A percentile compares a stretch with the other conserved stretches of the same genome.
phyloP scores from a whole-genome alignment of 1,284 basidiomycete species.

The Microbotryum intermedium region DNA sequence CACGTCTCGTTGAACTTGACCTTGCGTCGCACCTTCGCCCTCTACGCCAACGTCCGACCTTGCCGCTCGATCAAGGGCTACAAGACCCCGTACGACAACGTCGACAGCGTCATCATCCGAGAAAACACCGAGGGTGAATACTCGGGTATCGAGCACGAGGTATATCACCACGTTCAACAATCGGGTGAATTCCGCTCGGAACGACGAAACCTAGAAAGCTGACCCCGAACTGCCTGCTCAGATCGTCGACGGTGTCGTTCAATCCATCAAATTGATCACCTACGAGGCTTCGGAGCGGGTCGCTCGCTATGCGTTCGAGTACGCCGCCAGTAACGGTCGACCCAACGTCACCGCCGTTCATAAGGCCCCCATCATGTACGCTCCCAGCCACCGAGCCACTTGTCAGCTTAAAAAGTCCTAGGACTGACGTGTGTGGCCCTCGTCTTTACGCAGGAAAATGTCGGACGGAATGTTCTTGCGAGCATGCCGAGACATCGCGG shows the following conservation, averaged over 20 bases:
- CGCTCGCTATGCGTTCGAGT: slow-evolving; percentile 97
- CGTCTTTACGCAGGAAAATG: slow-evolving; percentile 61
- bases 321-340: slow-evolving; percentile 77
- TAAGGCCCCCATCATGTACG: slow-evolving; percentile 98
- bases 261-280: slow-evolving; percentile 99
- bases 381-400: slow-evolving; percentile 13
- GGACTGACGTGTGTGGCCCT: not conserved
- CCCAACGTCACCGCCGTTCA: slow-evolving; percentile 96
- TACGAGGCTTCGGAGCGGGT: slow-evolving; percentile 98
- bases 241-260: slow-evolving; percentile 93
- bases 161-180: no score
- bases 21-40: slow-evolving; percentile 89
- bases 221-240: slow-evolving; percentile 10
- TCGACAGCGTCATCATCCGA: slow-evolving; percentile 95
- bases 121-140: slow-evolving; percentile 99
- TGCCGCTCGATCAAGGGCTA: slow-evolving; percentile 93
- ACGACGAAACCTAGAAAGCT: no score
- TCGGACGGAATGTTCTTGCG: slow-evolving; percentile 92
- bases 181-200: not conserved
- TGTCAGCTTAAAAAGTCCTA: not conserved
- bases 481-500: slow-evolving; percentile 91
- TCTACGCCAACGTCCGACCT: slow-evolving; percentile 97
- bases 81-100: slow-evolving; percentile 97
- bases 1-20: slow-evolving; percentile 98
- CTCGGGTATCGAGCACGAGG: slow-evolving; percentile 97